Evolutionary conservation across 2,329 filamentous ascomycete genomes (phyloP), one percentile per base, ranked within the genome.

Genomic region (Claviceps sp.): DNA sequence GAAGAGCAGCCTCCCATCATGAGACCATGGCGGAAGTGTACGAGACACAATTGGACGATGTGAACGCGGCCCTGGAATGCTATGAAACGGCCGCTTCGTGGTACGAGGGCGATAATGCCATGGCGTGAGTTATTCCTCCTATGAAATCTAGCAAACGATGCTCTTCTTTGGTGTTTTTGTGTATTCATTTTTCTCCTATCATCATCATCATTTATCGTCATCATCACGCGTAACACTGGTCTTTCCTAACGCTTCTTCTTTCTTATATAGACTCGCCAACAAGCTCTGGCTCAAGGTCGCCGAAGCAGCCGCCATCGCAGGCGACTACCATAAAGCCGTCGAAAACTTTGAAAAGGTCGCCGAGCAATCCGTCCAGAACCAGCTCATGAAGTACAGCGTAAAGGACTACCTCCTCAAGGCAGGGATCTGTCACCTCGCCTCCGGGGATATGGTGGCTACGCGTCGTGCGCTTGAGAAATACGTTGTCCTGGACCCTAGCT

Each of bases 321-420:
- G 74, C 54, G 87, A 96, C 65, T 96, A 95, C 72, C 83, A 84
- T 72, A 88, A 85, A 68, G 81, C 88, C 52, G 88, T 90, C 60
- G 78, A 84, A 56, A 77, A 84, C 59, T 96, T 86, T 71, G 91
- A 97, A 67, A 83, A 85, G 62, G 88, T 96, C 48, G 86, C 88
- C 43, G 77, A 79, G 53, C 77, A 79, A 44, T 85, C 85, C 38
- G 82, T 95, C 61, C 83, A 83, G 68, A 96, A 94, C 74, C 93
- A 94, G 67, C 75, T 95, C 54, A 91, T 94, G 86, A 86, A 84
- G 65, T 95, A 88, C 80, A 88, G 82, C 47, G 88, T 97, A 57
- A 97, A 96, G 70, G 89, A 96, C 58, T 96, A 96, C 71, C 84
- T 96, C 63, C 77, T 97, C 63, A 95, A 96, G 72, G 88, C 88